Evolutionary conservation across 2,329 filamentous ascomycete species (phyloP).

Genomic region (Penicillium polonicum): DNA sequence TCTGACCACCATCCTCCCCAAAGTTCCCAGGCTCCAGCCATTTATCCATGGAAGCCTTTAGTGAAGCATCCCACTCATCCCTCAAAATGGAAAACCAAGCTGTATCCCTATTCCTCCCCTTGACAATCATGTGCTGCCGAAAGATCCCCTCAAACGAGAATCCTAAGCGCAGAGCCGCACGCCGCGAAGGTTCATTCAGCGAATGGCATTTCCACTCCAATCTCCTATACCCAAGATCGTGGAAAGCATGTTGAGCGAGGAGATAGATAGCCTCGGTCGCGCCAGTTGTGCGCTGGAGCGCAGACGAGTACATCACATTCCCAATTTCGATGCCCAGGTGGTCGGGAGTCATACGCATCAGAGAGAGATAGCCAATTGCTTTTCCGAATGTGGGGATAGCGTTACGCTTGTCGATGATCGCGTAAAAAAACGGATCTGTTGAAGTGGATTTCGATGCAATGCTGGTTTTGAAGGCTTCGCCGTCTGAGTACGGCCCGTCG

Average conservation of each 20-base stretch:
- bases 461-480: conserved; percentile 30
- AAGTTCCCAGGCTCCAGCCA: conserved; percentile 61
- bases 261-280: conserved; percentile 61
- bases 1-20: conserved; percentile 54
- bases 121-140: conserved; percentile 60
- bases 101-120: conserved; percentile 58
- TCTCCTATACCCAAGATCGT: conserved; percentile 54
- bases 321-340: conserved; percentile 60
- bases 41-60: conserved; percentile 48
- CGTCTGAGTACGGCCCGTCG: conserved; percentile 36
- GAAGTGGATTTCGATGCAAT: conserved; percentile 28
- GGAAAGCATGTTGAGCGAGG: conserved; percentile 55
- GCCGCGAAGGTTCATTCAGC: conserved; percentile 54
- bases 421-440: conserved; percentile 46
- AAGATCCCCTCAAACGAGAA: conserved; percentile 62
- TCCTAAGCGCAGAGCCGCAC: conserved; percentile 58
- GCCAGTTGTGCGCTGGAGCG: conserved; percentile 54
- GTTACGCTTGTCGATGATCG: conserved; percentile 41
- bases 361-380: conserved; percentile 43
- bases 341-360: conserved; percentile 49
- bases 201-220: conserved; percentile 66
- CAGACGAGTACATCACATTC: conserved; percentile 51
- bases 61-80: conserved; percentile 62
- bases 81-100: conserved; percentile 61
- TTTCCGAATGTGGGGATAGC: conserved; percentile 28